Evolutionary conservation across 2,329 filamentous ascomycete genomes (phyloP).

Genomic region (Colletotrichum tabaci): DNA sequence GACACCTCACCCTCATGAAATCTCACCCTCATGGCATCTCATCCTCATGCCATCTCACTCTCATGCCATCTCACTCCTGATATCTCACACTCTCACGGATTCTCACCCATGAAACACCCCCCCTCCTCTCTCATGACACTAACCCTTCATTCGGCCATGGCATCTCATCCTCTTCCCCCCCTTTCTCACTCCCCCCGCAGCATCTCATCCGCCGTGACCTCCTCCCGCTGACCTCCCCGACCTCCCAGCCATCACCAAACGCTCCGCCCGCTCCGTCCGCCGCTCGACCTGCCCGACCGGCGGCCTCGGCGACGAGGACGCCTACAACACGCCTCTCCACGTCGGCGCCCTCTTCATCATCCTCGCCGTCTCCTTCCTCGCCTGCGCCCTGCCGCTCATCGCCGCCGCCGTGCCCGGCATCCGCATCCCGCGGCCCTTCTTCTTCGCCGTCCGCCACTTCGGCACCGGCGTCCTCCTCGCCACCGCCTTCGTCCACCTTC

Average conservation of each 20-base stretch:
- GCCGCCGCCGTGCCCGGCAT: conserved; percentile 66
- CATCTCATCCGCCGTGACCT: too few relatives aligned
- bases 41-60: not conserved
- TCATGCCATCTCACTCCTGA: conserved; percentile 33
- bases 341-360: conserved; percentile 70
- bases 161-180: too few relatives aligned
- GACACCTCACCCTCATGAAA: not conserved
- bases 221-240: conserved; percentile 9
- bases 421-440: conserved; percentile 68
- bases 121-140: not conserved
- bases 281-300: conserved; percentile 47
- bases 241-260: conserved; percentile 19
- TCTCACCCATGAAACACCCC: not conserved
- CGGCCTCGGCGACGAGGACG: conserved; percentile 49
- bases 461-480: conserved; percentile 83
- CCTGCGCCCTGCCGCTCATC: conserved; percentile 68
- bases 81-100: conserved; percentile 1
- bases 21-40: conserved; percentile 39
- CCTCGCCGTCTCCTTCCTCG: conserved; percentile 62
- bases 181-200: too few relatives aligned
- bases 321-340: conserved; percentile 72
- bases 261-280: conserved; percentile 25
- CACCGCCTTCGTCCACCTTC: conserved; percentile 84
- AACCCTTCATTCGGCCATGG: not conserved
- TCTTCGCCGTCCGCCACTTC: conserved; percentile 76